Percentiles rank a stretch among this genome's conserved stretches.
Evolutionary conservation across 768 basidiomycete species (phyloP).

Genomic region (Tricholoma sp.): DNA sequence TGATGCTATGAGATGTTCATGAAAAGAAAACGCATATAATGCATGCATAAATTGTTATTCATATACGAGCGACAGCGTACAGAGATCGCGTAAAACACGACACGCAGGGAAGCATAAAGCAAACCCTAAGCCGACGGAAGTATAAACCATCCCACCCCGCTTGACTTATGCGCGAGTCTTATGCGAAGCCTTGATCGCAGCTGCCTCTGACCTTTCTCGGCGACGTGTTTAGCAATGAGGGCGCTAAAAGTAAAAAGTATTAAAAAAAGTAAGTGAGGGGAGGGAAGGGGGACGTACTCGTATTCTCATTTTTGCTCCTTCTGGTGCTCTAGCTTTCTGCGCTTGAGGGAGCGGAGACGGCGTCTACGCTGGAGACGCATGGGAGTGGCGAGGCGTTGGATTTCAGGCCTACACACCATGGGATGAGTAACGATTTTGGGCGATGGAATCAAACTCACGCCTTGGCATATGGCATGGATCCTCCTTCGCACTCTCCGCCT

Average conservation of each 20-base stretch:
- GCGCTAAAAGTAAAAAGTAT: slow-evolving; percentile 30
- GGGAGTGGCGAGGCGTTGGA: slow-evolving; percentile 94
- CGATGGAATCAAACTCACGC: slow-evolving; percentile 53
- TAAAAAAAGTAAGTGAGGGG: neutral
- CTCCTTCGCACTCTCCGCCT: too few species aligned
- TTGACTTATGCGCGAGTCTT: slow-evolving; percentile 31
- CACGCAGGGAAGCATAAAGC: too few species aligned
- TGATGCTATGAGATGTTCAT: too few species aligned
- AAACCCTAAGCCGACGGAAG: too few species aligned
- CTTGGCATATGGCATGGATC: slow-evolving; percentile 92
- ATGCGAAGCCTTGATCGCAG: slow-evolving; percentile 84
- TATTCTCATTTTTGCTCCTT: slow-evolving; percentile 95
- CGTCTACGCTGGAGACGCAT: slow-evolving; percentile 94
- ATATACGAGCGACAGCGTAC: too few species aligned
- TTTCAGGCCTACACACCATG: slow-evolving; percentile 67
- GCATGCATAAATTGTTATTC: too few species aligned
- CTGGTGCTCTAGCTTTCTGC: slow-evolving; percentile 83
- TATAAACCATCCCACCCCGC: too few species aligned
- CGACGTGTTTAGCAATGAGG: slow-evolving; percentile 81
- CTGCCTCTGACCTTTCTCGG: slow-evolving; percentile 91
- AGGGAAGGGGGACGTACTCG: slow-evolving; percentile 49
- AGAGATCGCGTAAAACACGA: too few species aligned
- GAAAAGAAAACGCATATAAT: too few species aligned
- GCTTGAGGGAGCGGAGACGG: slow-evolving; percentile 84
- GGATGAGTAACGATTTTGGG: neutral